Evolutionary conservation across 257 asterid species (phyloP), one percentile per base, ranked within the genome.

Genomic region (Catharanthus roseus): DNA sequence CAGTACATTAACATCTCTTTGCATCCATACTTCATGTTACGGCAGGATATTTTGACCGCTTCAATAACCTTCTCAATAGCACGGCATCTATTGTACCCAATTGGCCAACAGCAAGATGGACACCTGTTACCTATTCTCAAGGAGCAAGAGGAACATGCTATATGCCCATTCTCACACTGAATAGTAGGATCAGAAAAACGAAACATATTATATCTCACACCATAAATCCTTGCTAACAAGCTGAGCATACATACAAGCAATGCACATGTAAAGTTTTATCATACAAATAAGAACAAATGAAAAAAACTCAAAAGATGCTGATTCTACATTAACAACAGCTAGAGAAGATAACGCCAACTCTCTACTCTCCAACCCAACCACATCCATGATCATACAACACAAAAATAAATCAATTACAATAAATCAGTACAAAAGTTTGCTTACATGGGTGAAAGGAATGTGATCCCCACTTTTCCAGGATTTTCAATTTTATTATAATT

Each of bases 81-180:
- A 62, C 88, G 85, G 82, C 97, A 91, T 64, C 96, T 96, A 74
- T 74, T 83, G 70, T 83, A 81, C 74, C 96, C 97, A 26, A 84
- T 87, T 44, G 87, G 90, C 81, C 56, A 68, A 82, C 80, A 70
- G 80, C 96, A 91, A 29, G 67, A 82, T 41, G 88, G 83, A 68
- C 97, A 91, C 79, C 72, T 91, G 79, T 85, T 80, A 68, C 60
- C 67, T 78, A 85, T 75, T 75, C 62, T 83, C 71, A 44, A 49
- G 82, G 91, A 85, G 88, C 97, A 91, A 38, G 91, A 69, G 41
- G 84, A 71, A 47, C 97, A 91, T 55, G 96, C 88, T 79, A 90
- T 65, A 67, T 90, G 97, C 74, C 97, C 97, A 66, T 87, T 87
- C 83, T 87, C 93, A 53, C 97, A 90, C 97, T 90, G 69, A 49